phyloP scores from a whole-genome alignment of 257 asterid species.

The Eustoma russellianum region DNA sequence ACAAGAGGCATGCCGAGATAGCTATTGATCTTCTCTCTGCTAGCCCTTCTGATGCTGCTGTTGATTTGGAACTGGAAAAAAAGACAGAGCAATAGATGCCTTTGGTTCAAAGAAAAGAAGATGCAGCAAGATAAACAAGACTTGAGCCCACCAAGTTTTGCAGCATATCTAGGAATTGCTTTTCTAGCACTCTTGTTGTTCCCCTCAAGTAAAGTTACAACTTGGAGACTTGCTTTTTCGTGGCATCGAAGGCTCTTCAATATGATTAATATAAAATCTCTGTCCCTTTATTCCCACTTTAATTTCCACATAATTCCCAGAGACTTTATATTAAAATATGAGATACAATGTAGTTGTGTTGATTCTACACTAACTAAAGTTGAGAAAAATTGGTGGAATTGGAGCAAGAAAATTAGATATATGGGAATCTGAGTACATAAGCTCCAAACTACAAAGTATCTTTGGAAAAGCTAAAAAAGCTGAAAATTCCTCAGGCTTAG shows the following conservation, averaged over 20 bases:
- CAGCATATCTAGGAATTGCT: conserved; percentile 7
- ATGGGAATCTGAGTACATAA: too few relatives aligned
- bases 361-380: too few relatives aligned
- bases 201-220: conserved; percentile 1
- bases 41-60: not conserved
- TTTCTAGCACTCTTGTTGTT: conserved; percentile 9
- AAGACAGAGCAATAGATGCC: not conserved
- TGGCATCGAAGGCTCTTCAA: not conserved
- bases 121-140: not conserved
- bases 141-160: not conserved
- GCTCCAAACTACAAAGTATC: too few relatives aligned
- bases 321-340: too few relatives aligned
- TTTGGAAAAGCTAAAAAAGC: too few relatives aligned
- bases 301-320: too few relatives aligned
- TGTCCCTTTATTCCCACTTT: too few relatives aligned
- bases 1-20: not conserved
- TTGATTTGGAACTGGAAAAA: not conserved
- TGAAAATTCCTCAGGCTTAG: too few relatives aligned
- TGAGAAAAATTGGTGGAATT: too few relatives aligned
- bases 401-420: too few relatives aligned
- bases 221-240: not conserved
- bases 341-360: too few relatives aligned
- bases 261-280: too few relatives aligned
- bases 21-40: not conserved
- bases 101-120: not conserved